Conservation (phyloP, 2,329 filamentous ascomycete species). For the Fusarium sp. region DNA sequence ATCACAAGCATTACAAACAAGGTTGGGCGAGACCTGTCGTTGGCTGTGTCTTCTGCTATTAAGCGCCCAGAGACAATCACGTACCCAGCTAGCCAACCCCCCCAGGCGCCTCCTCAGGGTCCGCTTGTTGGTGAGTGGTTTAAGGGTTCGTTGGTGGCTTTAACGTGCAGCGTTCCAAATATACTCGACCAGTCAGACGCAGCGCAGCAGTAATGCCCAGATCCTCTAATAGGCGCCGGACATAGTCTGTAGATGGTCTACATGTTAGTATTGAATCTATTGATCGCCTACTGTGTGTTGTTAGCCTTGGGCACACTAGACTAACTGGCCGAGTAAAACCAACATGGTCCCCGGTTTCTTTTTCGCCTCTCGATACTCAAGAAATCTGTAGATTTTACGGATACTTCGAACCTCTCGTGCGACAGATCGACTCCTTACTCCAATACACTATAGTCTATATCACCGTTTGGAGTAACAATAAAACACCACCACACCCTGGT, state of each 20-base stretch:
- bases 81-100: too few relatives aligned
- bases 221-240: slow-evolving; percentile 47
- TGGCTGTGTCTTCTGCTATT: slow-evolving; percentile 37
- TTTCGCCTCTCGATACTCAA: slow-evolving; percentile 1
- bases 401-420: slow-evolving; percentile 17
- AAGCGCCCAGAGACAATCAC: slow-evolving; percentile 43
- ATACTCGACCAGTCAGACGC: slow-evolving; percentile 47
- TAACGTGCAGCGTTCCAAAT: slow-evolving; percentile 46
- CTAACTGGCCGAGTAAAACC: slow-evolving; percentile 22
- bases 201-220: slow-evolving; percentile 28
- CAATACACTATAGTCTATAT: slow-evolving; percentile 15
- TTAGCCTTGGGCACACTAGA: background rate
- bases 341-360: slow-evolving; percentile 26
- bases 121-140: slow-evolving; percentile 12
- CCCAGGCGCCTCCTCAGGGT: slow-evolving; percentile 31
- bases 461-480: slow-evolving; percentile 18
- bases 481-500: slow-evolving; percentile 20
- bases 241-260: background rate
- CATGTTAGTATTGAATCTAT: background rate
- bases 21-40: slow-evolving; percentile 26
- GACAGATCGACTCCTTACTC: slow-evolving; percentile 33
- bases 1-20: slow-evolving; percentile 18
- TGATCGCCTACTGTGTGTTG: slow-evolving; percentile 3
- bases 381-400: too few relatives aligned
- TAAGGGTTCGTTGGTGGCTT: slow-evolving; percentile 35